These are phyloP conservation scores for Escovopsis sp. DNA, from an alignment of 2,329 filamentous ascomycete genomes.

Conservation along the genomic window DNA sequence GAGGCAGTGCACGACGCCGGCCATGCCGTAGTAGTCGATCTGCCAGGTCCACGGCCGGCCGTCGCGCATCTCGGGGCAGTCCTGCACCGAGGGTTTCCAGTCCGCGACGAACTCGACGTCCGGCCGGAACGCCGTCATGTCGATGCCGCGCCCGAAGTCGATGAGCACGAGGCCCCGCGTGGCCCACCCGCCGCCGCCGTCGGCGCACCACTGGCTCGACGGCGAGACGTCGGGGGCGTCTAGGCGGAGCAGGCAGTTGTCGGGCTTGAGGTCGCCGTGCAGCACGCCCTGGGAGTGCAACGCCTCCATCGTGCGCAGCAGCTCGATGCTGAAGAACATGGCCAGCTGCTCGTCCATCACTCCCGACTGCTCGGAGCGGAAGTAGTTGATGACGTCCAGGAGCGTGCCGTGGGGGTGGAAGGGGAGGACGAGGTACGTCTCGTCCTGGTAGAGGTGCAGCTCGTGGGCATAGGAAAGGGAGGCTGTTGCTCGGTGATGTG, in stretches of 20 bases:
- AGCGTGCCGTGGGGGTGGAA: conserved; percentile 82
- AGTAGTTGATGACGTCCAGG: conserved; percentile 84
- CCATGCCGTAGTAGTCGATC: conserved; percentile 88
- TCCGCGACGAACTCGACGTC: conserved; percentile 79
- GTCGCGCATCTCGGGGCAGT: conserved; percentile 94
- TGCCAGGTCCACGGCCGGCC: conserved; percentile 93
- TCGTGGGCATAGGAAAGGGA: conserved; percentile 77
- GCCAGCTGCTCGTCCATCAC: conserved; percentile 81
- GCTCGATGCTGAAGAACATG: conserved; percentile 91
- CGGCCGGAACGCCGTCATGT: conserved; percentile 70
- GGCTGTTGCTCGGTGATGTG: conserved; percentile 54
- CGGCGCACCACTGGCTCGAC: conserved; percentile 51
- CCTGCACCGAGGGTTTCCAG: conserved; percentile 76
- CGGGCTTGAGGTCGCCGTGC: conserved; percentile 88
- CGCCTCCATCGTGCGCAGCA: conserved; percentile 78
- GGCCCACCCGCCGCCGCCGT: conserved; percentile 65
- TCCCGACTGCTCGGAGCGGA: conserved; percentile 54
- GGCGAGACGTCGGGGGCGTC: conserved; percentile 38
- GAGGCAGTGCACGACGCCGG: conserved; percentile 73
- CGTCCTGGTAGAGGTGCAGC: conserved; percentile 80
- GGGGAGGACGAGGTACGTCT: conserved; percentile 78
- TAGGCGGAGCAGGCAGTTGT: conserved; percentile 86
- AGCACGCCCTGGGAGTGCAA: conserved; percentile 67
- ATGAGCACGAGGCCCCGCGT: conserved; percentile 73
- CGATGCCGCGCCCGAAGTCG: conserved; percentile 88